Evolutionary conservation across 2,329 filamentous ascomycete species (phyloP).

Genomic region (Phyllosticta capitalensis): DNA sequence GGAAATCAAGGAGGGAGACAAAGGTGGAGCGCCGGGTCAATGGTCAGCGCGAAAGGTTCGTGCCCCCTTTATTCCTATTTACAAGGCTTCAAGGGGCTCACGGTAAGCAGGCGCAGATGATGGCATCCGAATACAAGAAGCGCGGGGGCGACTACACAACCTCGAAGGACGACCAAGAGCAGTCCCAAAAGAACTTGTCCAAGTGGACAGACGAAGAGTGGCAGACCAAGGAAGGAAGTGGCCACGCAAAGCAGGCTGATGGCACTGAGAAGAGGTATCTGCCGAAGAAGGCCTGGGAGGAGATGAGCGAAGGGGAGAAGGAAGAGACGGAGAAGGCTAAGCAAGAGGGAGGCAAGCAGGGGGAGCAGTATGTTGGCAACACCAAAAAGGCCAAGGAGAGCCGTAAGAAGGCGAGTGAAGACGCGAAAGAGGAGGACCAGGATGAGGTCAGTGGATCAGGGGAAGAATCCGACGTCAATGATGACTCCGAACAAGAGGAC

Average conservation of each 20-base stretch:
- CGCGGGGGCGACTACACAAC: constrained; percentile 38
- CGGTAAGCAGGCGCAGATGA: constrained; percentile 34
- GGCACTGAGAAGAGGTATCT: constrained; percentile 37
- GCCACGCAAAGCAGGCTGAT: constrained; percentile 35
- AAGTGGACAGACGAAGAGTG: constrained; percentile 41
- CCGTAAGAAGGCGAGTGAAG: constrained; percentile 28
- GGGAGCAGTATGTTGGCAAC: constrained; percentile 37
- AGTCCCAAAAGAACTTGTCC: constrained; percentile 35
- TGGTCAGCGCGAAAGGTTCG: constrained; percentile 40
- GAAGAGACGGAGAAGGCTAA: constrained; percentile 33
- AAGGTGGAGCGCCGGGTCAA: constrained; percentile 40
- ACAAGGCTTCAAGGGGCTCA: neutral
- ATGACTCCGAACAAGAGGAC: constrained; percentile 21
- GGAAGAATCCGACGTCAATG: constrained; percentile 10
- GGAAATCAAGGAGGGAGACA: constrained; percentile 36
- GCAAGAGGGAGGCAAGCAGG: constrained; percentile 28
- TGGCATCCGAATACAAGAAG: constrained; percentile 39
- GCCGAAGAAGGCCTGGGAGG: constrained; percentile 40
- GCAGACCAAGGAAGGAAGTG: constrained; percentile 41
- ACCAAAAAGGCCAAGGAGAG: constrained; percentile 33
- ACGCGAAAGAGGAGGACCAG: constrained; percentile 24
- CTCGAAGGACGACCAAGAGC: constrained; percentile 34
- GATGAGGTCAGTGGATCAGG: constrained; percentile 17
- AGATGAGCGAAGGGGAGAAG: constrained; percentile 38
- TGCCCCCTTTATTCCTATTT: neutral